Evolutionary conservation across 106 monocot genomes (phyloP).

Genomic region (Dioscorea alata): DNA sequence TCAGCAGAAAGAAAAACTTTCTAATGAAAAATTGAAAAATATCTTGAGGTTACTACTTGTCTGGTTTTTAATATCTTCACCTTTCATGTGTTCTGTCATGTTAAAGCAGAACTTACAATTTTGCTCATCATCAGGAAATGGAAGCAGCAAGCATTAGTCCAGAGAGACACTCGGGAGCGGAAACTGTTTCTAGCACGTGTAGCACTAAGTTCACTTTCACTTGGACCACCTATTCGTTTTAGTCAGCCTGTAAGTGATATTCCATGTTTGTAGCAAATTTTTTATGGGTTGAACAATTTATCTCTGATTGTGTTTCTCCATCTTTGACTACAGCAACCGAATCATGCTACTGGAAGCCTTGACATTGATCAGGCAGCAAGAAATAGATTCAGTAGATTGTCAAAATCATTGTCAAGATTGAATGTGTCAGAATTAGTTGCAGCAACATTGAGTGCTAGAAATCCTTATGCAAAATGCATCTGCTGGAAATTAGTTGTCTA

Average conservation of each 20-base stretch:
- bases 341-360: constrained; percentile 9
- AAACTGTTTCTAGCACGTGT: constrained; percentile 39
- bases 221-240: constrained; percentile 61
- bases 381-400: constrained; percentile 37
- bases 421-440: constrained; percentile 56
- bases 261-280: background rate
- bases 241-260: constrained; percentile 35
- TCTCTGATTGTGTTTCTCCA: background rate
- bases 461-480: constrained; percentile 49
- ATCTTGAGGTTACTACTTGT: constrained; percentile 57
- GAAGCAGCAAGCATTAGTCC: constrained; percentile 42
- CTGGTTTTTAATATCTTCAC: background rate
- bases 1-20: constrained; percentile 30
- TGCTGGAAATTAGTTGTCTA: constrained; percentile 75
- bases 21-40: constrained; percentile 37
- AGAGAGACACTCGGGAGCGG: constrained; percentile 44
- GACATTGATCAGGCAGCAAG: constrained; percentile 49
- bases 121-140: constrained; percentile 51
- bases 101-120: background rate
- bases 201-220: constrained; percentile 61
- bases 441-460: constrained; percentile 52
- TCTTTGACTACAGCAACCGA: constrained; percentile 26
- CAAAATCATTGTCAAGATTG: constrained; percentile 52
- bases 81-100: constrained; percentile 4
- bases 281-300: background rate